phyloP scores from a whole-genome alignment of 352 stramenopile genomes.

The Phytophthora vignae region DNA sequence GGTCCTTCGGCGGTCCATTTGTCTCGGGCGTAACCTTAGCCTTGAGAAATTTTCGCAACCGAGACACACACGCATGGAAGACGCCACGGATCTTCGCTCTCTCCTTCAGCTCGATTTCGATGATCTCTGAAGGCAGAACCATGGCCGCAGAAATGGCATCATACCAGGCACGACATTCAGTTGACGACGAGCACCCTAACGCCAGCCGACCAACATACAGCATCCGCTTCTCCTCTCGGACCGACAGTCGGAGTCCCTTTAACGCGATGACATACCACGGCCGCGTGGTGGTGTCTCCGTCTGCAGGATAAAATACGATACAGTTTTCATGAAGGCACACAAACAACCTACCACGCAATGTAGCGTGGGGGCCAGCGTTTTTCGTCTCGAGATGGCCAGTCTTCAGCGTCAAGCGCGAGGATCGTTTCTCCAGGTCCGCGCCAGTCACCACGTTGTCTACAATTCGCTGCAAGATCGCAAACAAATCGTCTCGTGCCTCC shows the following conservation, averaged over 20 bases:
- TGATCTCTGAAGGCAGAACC: conserved; percentile 69
- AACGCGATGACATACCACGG: conserved; percentile 87
- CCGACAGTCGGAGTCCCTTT: conserved; percentile 67
- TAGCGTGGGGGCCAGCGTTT: conserved; percentile 80
- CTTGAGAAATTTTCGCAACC: conserved; percentile 79
- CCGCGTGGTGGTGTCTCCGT: conserved; percentile 60
- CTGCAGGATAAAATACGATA: conserved; percentile 81
- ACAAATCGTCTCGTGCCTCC: conserved; percentile 77
- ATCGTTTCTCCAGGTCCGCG: conserved; percentile 74
- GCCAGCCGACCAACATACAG: conserved; percentile 70
- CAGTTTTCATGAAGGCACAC: conserved; percentile 84
- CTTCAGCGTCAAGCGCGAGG: conserved; percentile 77
- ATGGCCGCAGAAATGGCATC: conserved; percentile 71
- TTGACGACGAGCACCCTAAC: conserved; percentile 58
- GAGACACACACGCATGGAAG: conserved; percentile 71
- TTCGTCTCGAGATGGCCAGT: conserved; percentile 74
- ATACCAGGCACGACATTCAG: conserved; percentile 76
- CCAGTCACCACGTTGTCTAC: conserved; percentile 67
- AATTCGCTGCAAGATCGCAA: conserved; percentile 77
- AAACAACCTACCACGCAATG: conserved; percentile 76
- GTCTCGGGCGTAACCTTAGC: conserved; percentile 82
- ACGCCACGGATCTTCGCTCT: conserved; percentile 73
- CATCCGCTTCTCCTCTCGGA: conserved; percentile 71
- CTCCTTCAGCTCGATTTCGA: conserved; percentile 83
- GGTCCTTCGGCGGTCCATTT: conserved; percentile 71